Evolutionary conservation across 148 eudicot species (phyloP).

Genomic region (Amaranthus palmeri): DNA sequence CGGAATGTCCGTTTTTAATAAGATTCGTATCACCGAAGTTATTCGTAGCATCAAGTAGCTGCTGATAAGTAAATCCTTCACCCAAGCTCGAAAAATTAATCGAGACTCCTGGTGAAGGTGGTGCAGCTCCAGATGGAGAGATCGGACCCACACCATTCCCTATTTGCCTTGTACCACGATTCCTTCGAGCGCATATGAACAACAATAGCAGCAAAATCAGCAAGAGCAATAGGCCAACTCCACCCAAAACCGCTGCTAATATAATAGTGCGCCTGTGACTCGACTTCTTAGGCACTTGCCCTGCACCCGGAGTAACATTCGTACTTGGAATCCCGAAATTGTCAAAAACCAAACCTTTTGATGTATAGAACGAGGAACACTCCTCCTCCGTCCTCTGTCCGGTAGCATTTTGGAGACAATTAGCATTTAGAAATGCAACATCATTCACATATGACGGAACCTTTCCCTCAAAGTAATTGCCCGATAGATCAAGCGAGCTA

Average conservation of each 20-base stretch:
- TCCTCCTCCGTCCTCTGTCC: conserved; percentile 46
- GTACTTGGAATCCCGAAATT: conserved; percentile 52
- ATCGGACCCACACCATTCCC: conserved; percentile 57
- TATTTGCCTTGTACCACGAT: conserved; percentile 37
- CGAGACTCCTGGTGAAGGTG: conserved; percentile 41
- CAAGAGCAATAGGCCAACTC: conserved; percentile 51
- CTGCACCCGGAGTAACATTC: conserved; percentile 31
- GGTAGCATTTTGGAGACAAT: conserved; percentile 60
- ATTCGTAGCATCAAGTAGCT: conserved; percentile 63
- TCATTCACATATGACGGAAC: conserved; percentile 38
- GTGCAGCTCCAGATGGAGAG: conserved; percentile 47
- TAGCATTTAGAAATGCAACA: conserved; percentile 36
- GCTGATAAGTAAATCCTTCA: conserved; percentile 67
- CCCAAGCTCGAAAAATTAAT: conserved; percentile 60
- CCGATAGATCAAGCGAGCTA: conserved; percentile 48
- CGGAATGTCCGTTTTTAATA: conserved; percentile 85
- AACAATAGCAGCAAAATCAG: conserved; percentile 35
- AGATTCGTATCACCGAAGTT: conserved; percentile 62
- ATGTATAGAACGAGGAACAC: conserved; percentile 60
- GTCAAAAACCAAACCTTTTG: conserved; percentile 57
- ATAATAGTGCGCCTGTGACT: conserved; percentile 46
- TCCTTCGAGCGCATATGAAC: conserved; percentile 48
- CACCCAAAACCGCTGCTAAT: conserved; percentile 69
- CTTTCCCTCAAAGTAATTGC: conserved; percentile 69
- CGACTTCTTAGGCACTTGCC: conserved; percentile 22